Evolutionary conservation across 345 rosid genomes (phyloP).

Genomic region (Heritiera littoralis): DNA sequence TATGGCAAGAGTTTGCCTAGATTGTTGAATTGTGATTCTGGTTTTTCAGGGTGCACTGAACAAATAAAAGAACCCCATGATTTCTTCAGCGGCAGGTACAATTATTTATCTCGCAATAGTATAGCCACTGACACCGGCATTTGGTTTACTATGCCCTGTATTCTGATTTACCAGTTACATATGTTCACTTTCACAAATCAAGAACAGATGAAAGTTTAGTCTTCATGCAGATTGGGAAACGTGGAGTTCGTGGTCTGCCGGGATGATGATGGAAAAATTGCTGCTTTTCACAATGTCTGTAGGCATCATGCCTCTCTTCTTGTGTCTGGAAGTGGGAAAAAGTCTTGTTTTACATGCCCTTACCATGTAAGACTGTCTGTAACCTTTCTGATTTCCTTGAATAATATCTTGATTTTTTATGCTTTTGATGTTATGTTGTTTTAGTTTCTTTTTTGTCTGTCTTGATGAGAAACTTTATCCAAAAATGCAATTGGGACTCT

Average conservation of each 20-base stretch:
- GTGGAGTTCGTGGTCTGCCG: constrained; percentile 78
- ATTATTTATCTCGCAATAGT: background rate
- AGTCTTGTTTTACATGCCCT: constrained; percentile 85
- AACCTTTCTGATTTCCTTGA: background rate
- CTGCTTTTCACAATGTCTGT: constrained; percentile 87
- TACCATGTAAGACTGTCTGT: constrained; percentile 61
- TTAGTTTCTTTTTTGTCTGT: background rate
- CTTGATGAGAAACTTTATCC: background rate
- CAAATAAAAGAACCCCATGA: constrained; percentile 67
- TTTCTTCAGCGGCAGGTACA: constrained; percentile 86
- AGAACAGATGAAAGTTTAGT: constrained; percentile 21
- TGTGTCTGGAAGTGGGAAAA: constrained; percentile 71
- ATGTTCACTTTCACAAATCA: background rate
- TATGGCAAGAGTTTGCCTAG: background rate
- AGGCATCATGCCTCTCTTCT: constrained; percentile 91
- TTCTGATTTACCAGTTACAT: background rate
- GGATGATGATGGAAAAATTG: constrained; percentile 63
- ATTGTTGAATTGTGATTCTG: background rate
- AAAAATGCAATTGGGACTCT: background rate
- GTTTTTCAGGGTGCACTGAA: constrained; percentile 57
- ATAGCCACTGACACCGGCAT: background rate
- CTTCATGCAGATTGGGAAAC: constrained; percentile 63
- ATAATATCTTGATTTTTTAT: background rate
- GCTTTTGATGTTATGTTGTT: background rate
- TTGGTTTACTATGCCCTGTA: background rate